Conservation (phyloP, 495 filamentous ascomycete genomes). For the Thermochaetoides thermophila region DNA sequence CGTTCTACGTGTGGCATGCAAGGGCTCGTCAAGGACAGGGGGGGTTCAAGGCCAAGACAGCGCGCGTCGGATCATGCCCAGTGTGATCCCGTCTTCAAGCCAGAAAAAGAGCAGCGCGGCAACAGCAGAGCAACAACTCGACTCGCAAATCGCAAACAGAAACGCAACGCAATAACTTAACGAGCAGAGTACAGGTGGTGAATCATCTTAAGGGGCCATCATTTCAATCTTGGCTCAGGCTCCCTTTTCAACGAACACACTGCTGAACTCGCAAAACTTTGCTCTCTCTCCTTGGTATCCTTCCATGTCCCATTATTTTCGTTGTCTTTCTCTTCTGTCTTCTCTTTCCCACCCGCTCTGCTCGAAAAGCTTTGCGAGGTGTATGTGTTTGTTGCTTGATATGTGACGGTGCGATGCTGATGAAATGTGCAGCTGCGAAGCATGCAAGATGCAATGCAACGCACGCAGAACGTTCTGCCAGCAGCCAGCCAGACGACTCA, state of each 20-base stretch:
- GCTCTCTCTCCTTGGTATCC: too few species aligned
- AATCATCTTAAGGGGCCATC: constrained; percentile 10
- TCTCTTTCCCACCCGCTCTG: too few species aligned
- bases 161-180: constrained; percentile 12
- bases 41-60: neutral
- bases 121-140: constrained; percentile 15
- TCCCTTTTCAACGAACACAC: constrained; percentile 9
- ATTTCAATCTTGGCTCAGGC: constrained; percentile 7
- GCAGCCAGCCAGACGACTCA: constrained; percentile 25
- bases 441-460: constrained; percentile 17
- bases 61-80: constrained; percentile 12
- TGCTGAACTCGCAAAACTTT: too few species aligned
- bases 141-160: constrained; percentile 14
- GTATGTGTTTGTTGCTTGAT: constrained; percentile 22
- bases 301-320: too few species aligned
- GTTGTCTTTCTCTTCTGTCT: too few species aligned
- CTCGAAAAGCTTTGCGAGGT: constrained; percentile 8
- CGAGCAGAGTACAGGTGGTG: constrained; percentile 5
- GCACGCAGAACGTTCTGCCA: constrained; percentile 9
- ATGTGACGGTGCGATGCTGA: constrained; percentile 24
- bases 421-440: constrained; percentile 13
- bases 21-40: neutral
- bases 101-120: constrained; percentile 14
- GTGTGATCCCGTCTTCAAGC: constrained; percentile 18
- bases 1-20: too few species aligned